Percentiles rank a stretch among this genome's conserved stretches.
Evolutionary conservation across 768 basidiomycete genomes (phyloP).

Genomic region (Tulasnella sp.): DNA sequence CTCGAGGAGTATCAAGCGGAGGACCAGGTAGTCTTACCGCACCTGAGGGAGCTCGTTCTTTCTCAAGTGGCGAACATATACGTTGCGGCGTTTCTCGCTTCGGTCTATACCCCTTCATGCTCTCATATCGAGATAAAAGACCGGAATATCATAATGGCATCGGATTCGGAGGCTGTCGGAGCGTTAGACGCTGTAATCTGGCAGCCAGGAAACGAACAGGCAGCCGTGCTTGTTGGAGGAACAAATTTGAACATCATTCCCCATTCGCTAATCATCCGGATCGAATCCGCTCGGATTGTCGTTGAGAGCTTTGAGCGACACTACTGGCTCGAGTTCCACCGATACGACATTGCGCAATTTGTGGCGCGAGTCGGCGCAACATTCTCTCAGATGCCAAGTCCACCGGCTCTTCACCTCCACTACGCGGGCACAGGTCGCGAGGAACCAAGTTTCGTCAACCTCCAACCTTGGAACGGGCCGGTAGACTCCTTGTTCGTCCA

Average conservation of each 20-base stretch:
- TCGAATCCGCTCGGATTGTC: not conserved
- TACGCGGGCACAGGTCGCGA: fast-evolving
- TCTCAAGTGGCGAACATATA: not conserved
- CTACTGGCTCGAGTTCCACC: not conserved
- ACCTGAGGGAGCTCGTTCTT: not conserved
- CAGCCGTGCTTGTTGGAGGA: not conserved
- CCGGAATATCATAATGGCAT: not conserved
- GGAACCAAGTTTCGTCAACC: not conserved
- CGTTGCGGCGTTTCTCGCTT: not conserved
- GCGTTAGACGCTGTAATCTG: not conserved
- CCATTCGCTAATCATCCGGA: not conserved
- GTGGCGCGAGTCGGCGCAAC: not conserved
- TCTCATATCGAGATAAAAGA: not conserved
- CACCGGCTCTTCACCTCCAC: not conserved
- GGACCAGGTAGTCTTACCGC: not conserved
- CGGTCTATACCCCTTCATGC: not conserved
- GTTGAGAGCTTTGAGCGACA: not conserved
- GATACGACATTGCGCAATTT: not conserved
- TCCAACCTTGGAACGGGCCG: not conserved
- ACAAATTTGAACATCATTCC: too few relatives aligned
- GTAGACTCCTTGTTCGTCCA: not conserved
- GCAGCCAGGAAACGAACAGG: not conserved
- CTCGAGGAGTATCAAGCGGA: not conserved
- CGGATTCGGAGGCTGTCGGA: not conserved
- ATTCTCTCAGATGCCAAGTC: not conserved